Evolutionary conservation across 768 basidiomycete genomes (phyloP).

Genomic region (Mycena filopes): DNA sequence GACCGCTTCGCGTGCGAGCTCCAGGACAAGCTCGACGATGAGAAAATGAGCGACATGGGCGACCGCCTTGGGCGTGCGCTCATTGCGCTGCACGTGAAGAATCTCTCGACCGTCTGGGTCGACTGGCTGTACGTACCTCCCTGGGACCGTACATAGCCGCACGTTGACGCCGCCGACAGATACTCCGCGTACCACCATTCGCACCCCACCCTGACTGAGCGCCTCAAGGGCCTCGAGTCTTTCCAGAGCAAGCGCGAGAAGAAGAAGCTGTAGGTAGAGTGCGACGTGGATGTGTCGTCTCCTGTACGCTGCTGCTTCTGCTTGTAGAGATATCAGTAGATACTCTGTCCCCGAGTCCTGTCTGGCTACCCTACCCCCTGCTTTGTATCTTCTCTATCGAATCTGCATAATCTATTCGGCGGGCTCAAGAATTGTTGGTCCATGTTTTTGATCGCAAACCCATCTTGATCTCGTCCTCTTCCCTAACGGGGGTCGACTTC

Average conservation of each 20-base stretch:
- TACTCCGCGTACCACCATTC: constrained; percentile 97
- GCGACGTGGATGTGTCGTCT: not conserved
- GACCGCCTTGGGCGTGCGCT: constrained; percentile 85
- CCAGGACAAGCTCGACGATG: constrained; percentile 57
- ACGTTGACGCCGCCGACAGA: constrained; percentile 47
- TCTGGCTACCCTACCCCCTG: no score
- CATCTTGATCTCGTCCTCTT: no score
- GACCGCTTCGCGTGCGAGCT: constrained; percentile 88
- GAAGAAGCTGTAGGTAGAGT: constrained; percentile 27
- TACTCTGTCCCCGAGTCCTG: no score
- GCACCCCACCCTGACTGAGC: constrained; percentile 93
- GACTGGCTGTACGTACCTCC: constrained; percentile 80
- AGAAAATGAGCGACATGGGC: constrained; percentile 86
- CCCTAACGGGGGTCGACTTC: no score
- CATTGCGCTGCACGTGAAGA: constrained; percentile 89
- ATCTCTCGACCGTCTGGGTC: constrained; percentile 92
- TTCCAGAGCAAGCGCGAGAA: constrained; percentile 52
- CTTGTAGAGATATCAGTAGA: no score
- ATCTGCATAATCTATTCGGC: no score
- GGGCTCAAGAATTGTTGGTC: no score
- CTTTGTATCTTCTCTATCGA: no score
- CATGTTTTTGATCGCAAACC: no score
- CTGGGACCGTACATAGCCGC: not conserved
- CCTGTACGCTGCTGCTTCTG: not conserved
- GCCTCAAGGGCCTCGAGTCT: constrained; percentile 83